Percentiles rank a stretch among this genome's conserved stretches.
These are phyloP conservation scores for Neonectria hederae DNA, from an alignment of 2,329 filamentous ascomycete genomes.

Conservation along the genomic window DNA sequence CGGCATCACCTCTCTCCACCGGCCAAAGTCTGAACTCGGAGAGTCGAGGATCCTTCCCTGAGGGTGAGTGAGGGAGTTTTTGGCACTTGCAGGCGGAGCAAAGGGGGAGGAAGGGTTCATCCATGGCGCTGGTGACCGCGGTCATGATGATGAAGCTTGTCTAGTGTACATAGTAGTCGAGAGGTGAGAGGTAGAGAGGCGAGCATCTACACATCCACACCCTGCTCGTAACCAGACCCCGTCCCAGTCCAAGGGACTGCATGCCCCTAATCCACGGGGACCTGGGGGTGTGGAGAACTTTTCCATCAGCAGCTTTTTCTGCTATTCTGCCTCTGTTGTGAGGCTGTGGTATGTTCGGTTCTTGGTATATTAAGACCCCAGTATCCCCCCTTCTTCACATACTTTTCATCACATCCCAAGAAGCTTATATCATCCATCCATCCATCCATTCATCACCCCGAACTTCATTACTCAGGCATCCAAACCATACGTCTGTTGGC, in stretches of 20 bases:
- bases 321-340: constrained; percentile 22
- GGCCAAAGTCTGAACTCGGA: neutral
- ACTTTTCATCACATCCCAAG: constrained; percentile 2
- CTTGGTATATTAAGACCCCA: constrained; percentile 40
- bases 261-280: constrained; percentile 6
- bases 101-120: neutral
- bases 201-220: constrained; percentile 5
- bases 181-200: neutral
- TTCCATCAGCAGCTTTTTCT: constrained; percentile 4
- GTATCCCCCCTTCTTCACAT: constrained; percentile 19
- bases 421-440: constrained; percentile 11
- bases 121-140: constrained; percentile 2
- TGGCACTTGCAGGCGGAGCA: neutral
- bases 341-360: constrained; percentile 12
- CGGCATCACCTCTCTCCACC: constrained; percentile 12
- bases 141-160: constrained; percentile 6
- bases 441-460: neutral
- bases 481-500: neutral
- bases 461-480: neutral
- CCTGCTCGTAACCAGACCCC: constrained; percentile 1
- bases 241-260: neutral
- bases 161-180: neutral
- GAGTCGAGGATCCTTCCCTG: constrained; percentile 26
- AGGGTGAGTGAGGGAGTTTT: constrained; percentile 23
- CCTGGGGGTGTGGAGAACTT: constrained; percentile 7